Conservation (phyloP, 164 flowering plant species). For the Vitis riparia region DNA sequence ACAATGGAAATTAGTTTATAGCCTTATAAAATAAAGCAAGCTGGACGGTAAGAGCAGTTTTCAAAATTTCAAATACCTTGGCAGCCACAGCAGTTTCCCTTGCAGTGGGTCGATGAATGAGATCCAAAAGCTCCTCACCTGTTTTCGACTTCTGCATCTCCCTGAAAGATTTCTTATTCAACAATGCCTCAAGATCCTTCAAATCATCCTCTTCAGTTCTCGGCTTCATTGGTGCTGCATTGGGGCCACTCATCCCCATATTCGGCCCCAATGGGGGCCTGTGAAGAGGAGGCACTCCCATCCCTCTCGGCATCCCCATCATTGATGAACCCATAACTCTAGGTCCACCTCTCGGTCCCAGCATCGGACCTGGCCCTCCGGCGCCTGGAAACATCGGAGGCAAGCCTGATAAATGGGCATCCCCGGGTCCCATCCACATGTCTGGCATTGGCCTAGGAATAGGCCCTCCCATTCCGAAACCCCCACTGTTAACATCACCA, state of each 20-base stretch:
- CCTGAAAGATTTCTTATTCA: constrained; percentile 82
- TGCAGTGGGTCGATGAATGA: constrained; percentile 94
- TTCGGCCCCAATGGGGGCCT: constrained; percentile 50
- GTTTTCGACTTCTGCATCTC: constrained; percentile 90
- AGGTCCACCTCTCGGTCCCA: constrained; percentile 59
- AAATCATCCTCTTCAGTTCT: constrained; percentile 87
- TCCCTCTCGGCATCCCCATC: constrained; percentile 65
- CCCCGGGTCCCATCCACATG: constrained; percentile 62
- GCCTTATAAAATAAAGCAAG: background rate
- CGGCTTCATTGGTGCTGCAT: constrained; percentile 33
- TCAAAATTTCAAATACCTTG: constrained; percentile 46
- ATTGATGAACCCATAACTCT: constrained; percentile 45
- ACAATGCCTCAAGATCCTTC: constrained; percentile 88
- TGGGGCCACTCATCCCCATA: constrained; percentile 27
- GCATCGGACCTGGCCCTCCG: constrained; percentile 35
- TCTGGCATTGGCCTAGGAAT: constrained; percentile 53
- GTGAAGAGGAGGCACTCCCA: constrained; percentile 52
- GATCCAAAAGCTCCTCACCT: constrained; percentile 93
- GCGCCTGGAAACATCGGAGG: constrained; percentile 48
- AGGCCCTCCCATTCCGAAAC: constrained; percentile 40
- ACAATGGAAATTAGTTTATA: too few relatives aligned
- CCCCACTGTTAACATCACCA: constrained; percentile 25
- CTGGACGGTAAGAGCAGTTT: background rate
- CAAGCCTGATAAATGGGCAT: constrained; percentile 41
- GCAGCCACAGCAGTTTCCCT: constrained; percentile 91